A percentile compares a stretch with the other conserved stretches of the same genome.
phyloP scores from a whole-genome alignment of 495 filamentous ascomycete genomes.

The Letharia columbiana region DNA sequence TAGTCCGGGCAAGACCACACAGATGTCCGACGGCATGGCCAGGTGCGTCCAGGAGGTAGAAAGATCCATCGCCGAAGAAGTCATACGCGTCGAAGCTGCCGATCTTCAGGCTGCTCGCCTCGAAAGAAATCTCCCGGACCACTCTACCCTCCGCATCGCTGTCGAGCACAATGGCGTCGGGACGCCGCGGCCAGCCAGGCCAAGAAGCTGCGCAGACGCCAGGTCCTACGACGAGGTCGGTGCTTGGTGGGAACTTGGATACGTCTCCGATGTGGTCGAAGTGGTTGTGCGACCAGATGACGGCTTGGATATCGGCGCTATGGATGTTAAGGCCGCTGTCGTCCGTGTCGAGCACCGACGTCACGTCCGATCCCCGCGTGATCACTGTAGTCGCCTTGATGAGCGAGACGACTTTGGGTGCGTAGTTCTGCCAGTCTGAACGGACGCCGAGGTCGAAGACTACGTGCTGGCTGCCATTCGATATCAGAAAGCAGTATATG shows the following conservation, averaged over 20 bases:
- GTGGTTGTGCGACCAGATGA: slow-evolving; percentile 41
- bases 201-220: slow-evolving; percentile 25
- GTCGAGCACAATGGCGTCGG: slow-evolving; percentile 17
- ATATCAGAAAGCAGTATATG: slow-evolving; percentile 14
- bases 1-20: slow-evolving; percentile 34
- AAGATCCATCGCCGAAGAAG: slow-evolving; percentile 39
- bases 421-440: slow-evolving; percentile 41
- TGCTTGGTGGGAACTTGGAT: slow-evolving; percentile 28
- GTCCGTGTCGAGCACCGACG: slow-evolving; percentile 40
- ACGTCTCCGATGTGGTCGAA: slow-evolving; percentile 34
- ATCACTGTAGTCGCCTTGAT: slow-evolving; percentile 28
- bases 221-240: slow-evolving; percentile 29
- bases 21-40: slow-evolving; percentile 39
- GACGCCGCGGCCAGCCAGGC: slow-evolving; percentile 26
- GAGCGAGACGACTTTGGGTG: slow-evolving; percentile 29
- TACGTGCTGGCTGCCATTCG: neutral
- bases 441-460: slow-evolving; percentile 53
- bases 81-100: slow-evolving; percentile 46
- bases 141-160: slow-evolving; percentile 32
- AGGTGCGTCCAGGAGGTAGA: slow-evolving; percentile 36
- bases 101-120: slow-evolving; percentile 29
- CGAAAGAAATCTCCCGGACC: slow-evolving; percentile 38
- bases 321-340: slow-evolving; percentile 35
- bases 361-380: slow-evolving; percentile 38
- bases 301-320: neutral